Conservation (phyloP, 2,329 filamentous ascomycete genomes). For the Diplodia seriata region DNA sequence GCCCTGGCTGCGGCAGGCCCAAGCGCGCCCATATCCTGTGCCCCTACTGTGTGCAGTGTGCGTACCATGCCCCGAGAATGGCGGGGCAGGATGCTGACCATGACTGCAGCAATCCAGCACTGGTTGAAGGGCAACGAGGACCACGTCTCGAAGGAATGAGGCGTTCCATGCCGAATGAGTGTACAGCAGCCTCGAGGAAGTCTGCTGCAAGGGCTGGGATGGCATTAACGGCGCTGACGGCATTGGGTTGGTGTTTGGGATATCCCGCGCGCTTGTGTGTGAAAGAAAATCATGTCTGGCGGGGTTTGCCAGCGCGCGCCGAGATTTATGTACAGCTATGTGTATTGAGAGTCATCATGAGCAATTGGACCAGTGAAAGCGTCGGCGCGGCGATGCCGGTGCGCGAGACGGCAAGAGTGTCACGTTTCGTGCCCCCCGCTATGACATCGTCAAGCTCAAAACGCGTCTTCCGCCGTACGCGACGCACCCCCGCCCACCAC, state of each 20-base stretch:
- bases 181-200: background rate
- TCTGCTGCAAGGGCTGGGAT: conserved; percentile 1
- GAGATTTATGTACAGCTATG: conserved; percentile 18
- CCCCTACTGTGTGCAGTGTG: conserved; percentile 84
- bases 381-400: background rate
- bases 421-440: conserved; percentile 30
- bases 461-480: conserved; percentile 29
- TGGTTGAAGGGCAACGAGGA: conserved; percentile 28
- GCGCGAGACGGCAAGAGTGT: conserved; percentile 19
- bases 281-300: conserved; percentile 12
- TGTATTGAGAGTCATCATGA: conserved; percentile 11
- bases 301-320: background rate
- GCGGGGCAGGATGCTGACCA: background rate
- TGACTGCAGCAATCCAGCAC: conserved; percentile 25
- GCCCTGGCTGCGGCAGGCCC: conserved; percentile 82
- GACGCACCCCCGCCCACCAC: background rate
- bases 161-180: background rate
- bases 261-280: conserved; percentile 15
- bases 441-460: conserved; percentile 32
- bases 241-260: conserved; percentile 31
- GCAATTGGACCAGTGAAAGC: conserved; percentile 1
- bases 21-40: conserved; percentile 92
- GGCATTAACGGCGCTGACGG: conserved; percentile 31
- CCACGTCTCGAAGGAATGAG: conserved; percentile 17
- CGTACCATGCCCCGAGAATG: conserved; percentile 41